Evolutionary conservation across 2,329 filamentous ascomycete species (phyloP), one percentile per base, ranked within the genome.

Genomic region (Pseudocercospora cruenta): DNA sequence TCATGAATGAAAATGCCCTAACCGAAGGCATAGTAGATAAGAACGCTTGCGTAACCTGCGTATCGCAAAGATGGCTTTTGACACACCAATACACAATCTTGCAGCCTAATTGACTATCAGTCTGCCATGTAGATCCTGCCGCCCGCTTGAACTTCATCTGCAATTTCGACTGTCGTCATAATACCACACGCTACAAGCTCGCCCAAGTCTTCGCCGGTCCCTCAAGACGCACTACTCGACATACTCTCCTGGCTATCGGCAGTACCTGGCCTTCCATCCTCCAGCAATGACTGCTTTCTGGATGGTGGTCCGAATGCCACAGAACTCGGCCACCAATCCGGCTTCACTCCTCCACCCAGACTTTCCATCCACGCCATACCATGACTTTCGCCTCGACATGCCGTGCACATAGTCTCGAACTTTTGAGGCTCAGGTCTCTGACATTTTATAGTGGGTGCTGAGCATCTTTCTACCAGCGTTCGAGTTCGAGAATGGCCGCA

Each of bases 401-500:
- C 22, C 14, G 58, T 60, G 22, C 58, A 60, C 6, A 49, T 19
- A 2, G 58, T 49, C 2, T 60, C 39, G 58, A 31, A 60, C 4
- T n/a, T 49, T 12, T 22, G 14, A 4, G 7, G 19, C 28, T 31
- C 28, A 28, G 58, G 57, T 47, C 36, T 43, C 9, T 31, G 57
- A 28, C 57, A 59, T 33, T 10, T 51, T 10, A 12, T 31, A 6
- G 24, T 49, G 19, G 14, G 10, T 6, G n/a, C 43, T 31, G 57
- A n/a, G 26, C 58, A 65, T 47, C 43, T 45, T 24, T 55, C 31
- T 3, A 59, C 53, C 14, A 64, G 43, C 6, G 62, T 64, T 55
- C 62, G 43, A 24, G 65, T 67, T n/a, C 65, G 43, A 2, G 65
- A 43, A 39, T 67, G 65, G 4, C 55, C 62, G 53, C 65, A 67